Conservation (phyloP, 2,329 filamentous ascomycete species). For the Trichothecium roseum region DNA sequence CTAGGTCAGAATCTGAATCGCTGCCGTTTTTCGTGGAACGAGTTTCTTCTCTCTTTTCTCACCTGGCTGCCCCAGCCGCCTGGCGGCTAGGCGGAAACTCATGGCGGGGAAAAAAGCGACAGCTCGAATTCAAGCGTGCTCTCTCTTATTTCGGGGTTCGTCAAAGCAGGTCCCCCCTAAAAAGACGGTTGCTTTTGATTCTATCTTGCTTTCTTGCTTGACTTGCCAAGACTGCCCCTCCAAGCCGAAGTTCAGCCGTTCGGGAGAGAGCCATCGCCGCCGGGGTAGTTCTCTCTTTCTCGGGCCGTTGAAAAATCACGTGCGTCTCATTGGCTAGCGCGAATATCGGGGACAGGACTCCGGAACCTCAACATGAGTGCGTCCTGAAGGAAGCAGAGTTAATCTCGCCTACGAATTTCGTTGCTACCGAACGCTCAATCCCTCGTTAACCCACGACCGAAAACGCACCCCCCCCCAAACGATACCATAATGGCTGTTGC, state of each 20-base stretch:
- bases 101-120: slow-evolving; percentile 28
- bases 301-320: too few relatives aligned
- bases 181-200: too few relatives aligned
- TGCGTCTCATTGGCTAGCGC: slow-evolving; percentile 14
- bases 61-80: slow-evolving; percentile 53
- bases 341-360: slow-evolving; percentile 17
- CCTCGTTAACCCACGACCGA: slow-evolving; percentile 3
- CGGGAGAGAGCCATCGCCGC: too few relatives aligned
- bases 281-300: too few relatives aligned
- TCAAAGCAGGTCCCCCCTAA: too few relatives aligned
- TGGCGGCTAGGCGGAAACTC: slow-evolving; percentile 54
- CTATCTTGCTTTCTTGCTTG: too few relatives aligned
- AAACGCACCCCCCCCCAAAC: slow-evolving; percentile 11
- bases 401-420: background rate
- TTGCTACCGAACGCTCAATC: background rate
- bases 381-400: slow-evolving; percentile 1
- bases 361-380: background rate
- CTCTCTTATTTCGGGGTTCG: background rate
- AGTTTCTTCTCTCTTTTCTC: slow-evolving; percentile 14
- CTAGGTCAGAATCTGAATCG: slow-evolving; percentile 4
- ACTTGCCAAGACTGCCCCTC: too few relatives aligned
- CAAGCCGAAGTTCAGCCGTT: background rate
- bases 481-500: slow-evolving; percentile 38
- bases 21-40: background rate
- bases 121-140: background rate